These are phyloP conservation scores for Globisporangium camurandrum DNA, from an alignment of 352 stramenopile species.

Conservation along the genomic window DNA sequence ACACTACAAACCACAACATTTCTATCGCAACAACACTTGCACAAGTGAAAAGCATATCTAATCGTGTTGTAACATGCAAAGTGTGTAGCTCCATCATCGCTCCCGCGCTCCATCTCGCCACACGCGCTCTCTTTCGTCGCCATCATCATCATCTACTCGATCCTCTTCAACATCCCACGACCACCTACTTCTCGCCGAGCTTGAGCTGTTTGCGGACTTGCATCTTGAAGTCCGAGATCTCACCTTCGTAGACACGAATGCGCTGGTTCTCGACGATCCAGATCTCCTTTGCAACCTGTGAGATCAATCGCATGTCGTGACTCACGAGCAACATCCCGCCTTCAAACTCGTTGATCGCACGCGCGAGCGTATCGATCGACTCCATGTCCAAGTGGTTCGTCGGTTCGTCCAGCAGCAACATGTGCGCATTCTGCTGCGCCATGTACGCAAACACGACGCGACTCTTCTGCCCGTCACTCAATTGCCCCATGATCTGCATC, in stretches of 20 bases:
- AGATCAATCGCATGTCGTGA: slow-evolving; percentile 99
- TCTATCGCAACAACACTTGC: too few species aligned
- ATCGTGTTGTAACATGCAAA: too few species aligned
- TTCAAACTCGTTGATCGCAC: slow-evolving; percentile 97
- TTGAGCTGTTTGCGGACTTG: slow-evolving; percentile 16
- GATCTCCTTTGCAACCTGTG: slow-evolving; percentile 98
- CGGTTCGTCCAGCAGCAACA: slow-evolving; percentile 88
- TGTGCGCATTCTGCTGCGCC: slow-evolving; percentile 95
- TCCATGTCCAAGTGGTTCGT: slow-evolving; percentile 92
- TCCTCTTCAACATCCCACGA: too few species aligned
- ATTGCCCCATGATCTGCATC: slow-evolving; percentile 93
- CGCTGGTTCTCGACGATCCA: slow-evolving; percentile 97
- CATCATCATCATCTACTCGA: too few species aligned
- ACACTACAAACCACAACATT: too few species aligned
- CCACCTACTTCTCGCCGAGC: slow-evolving; percentile 13
- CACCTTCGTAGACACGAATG: slow-evolving; percentile 94
- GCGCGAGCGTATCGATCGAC: slow-evolving; percentile 96
- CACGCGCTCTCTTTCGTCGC: too few species aligned
- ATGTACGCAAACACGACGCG: slow-evolving; percentile 98
- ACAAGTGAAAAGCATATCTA: too few species aligned
- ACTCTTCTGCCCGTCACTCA: slow-evolving; percentile 96
- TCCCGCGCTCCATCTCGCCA: too few species aligned
- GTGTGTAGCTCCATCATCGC: too few species aligned
- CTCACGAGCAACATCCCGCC: slow-evolving; percentile 97
- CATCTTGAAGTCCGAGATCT: slow-evolving; percentile 98